These are phyloP conservation scores for Aspergillus puulaauensis DNA, from an alignment of 2,329 filamentous ascomycete genomes.

Conservation along the genomic window DNA sequence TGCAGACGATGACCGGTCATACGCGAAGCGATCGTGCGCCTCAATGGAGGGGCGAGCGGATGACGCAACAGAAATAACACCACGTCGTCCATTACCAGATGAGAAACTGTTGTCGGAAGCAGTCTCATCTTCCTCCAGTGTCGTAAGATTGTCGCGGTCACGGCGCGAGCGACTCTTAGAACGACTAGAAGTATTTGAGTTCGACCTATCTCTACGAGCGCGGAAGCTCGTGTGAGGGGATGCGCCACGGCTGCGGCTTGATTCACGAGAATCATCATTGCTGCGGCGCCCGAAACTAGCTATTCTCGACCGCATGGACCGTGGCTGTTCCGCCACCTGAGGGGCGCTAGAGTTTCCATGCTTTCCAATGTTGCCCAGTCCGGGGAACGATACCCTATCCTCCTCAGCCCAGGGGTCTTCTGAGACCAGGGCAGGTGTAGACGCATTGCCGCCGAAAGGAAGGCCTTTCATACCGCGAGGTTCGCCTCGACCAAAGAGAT, in stretches of 20 bases:
- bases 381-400: constrained; percentile 28
- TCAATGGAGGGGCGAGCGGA: constrained; percentile 41
- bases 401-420: constrained; percentile 42
- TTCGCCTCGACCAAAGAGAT: constrained; percentile 29
- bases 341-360: constrained; percentile 41
- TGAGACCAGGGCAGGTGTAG: constrained; percentile 34
- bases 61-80: constrained; percentile 28
- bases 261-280: constrained; percentile 36
- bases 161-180: constrained; percentile 55
- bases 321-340: constrained; percentile 31
- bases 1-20: constrained; percentile 40
- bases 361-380: constrained; percentile 25
- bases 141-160: constrained; percentile 56
- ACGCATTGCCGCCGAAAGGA: constrained; percentile 39
- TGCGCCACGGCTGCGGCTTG: constrained; percentile 33
- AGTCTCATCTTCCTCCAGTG: constrained; percentile 49
- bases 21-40: constrained; percentile 21
- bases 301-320: constrained; percentile 28
- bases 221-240: constrained; percentile 41
- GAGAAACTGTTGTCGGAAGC: constrained; percentile 28
- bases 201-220: constrained; percentile 53
- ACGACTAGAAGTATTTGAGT: constrained; percentile 53
- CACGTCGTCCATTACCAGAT: constrained; percentile 26
- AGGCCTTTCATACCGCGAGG: constrained; percentile 43
- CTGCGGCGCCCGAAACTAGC: constrained; percentile 29